Percentiles rank a stretch among this genome's conserved stretches.
These are phyloP conservation scores for Pythium coloratum DNA, from an alignment of 352 stramenopile genomes.

Conservation along the genomic window DNA sequence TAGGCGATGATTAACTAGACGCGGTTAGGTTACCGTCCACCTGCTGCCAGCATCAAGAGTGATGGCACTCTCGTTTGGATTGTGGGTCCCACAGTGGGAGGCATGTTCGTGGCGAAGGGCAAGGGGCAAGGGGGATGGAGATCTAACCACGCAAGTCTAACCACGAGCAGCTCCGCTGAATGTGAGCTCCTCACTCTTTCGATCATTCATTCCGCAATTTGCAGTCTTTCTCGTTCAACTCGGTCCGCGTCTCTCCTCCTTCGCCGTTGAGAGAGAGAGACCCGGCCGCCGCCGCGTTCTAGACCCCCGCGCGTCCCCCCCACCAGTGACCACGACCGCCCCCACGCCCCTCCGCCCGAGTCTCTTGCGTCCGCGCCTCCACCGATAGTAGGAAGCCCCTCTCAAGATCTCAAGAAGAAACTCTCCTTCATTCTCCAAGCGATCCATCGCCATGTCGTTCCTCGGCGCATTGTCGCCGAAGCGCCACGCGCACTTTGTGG, in stretches of 20 bases:
- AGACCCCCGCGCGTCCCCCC: not conserved
- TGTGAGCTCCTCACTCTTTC: no score
- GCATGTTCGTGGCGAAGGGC: no score
- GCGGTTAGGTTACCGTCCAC: no score
- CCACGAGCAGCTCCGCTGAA: not conserved
- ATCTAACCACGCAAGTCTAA: not conserved
- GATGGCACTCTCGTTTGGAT: no score
- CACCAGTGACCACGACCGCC: not conserved
- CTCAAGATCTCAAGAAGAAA: not conserved
- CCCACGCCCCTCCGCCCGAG: not conserved
- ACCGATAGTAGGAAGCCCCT: not conserved
- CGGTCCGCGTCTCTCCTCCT: not conserved
- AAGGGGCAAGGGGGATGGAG: not conserved
- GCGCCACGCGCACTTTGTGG: conserved; percentile 7
- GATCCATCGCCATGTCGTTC: not conserved
- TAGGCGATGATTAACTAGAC: no score
- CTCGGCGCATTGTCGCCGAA: not conserved
- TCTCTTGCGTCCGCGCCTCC: not conserved
- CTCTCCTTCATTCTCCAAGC: not conserved
- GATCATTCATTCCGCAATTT: not conserved
- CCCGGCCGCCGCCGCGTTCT: no score
- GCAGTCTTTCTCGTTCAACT: not conserved
- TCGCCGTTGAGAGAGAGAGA: not conserved
- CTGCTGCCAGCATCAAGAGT: no score
- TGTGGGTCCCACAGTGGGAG: no score